These are phyloP conservation scores for Hypoxylon fuscum DNA, from an alignment of 495 filamentous ascomycete genomes.

Conservation along the genomic window DNA sequence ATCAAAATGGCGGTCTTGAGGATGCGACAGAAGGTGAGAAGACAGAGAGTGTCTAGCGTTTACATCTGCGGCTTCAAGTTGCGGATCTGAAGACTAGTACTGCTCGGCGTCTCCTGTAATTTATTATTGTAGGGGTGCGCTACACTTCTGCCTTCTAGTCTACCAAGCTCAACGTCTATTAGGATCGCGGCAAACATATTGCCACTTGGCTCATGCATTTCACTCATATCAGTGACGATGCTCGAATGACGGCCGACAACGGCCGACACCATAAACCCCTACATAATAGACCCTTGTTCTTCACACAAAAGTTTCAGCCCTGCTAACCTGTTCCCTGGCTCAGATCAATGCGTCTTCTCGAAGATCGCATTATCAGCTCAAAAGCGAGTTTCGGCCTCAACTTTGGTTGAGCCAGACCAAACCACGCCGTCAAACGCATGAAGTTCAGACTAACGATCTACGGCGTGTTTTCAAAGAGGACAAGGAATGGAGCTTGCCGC, in stretches of 20 bases:
- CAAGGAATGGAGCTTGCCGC: conserved; percentile 24
- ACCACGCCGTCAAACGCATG: conserved; percentile 17
- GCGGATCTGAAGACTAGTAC: neutral
- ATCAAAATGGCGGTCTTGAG: neutral
- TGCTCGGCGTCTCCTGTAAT: neutral
- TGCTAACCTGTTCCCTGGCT: conserved; percentile 24
- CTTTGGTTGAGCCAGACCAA: neutral
- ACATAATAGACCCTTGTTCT: conserved; percentile 6
- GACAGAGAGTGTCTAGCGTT: too few species aligned
- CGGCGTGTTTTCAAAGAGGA: neutral
- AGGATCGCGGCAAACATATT: too few species aligned
- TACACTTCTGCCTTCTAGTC: too few species aligned
- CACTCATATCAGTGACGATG: conserved; percentile 5
- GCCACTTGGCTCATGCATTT: conserved; percentile 4
- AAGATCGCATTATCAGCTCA: conserved; percentile 8
- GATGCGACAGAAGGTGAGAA: neutral
- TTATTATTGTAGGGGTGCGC: neutral
- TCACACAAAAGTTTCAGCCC: conserved; percentile 33
- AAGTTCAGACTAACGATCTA: conserved; percentile 4
- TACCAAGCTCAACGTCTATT: too few species aligned
- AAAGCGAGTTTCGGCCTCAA: conserved; percentile 1
- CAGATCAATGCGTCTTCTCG: conserved; percentile 28
- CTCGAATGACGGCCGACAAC: conserved; percentile 16
- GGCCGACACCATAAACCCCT: neutral
- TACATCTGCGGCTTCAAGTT: neutral